phyloP scores from a whole-genome alignment of 2,329 filamentous ascomycete genomes.

The Cladosporium oxysporum region DNA sequence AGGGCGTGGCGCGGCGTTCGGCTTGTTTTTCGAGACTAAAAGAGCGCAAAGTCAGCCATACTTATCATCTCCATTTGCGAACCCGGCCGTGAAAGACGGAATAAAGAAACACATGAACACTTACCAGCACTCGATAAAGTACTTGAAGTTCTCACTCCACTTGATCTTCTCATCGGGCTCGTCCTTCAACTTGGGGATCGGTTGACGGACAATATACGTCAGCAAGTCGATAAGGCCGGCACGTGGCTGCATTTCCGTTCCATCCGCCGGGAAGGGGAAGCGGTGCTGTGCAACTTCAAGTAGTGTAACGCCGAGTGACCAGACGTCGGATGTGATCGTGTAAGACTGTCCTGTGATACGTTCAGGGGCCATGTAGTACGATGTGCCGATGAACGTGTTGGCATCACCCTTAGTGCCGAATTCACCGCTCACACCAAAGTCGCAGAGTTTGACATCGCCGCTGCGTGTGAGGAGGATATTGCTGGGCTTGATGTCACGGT shows the following conservation, averaged over 20 bases:
- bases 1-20: conserved; percentile 82
- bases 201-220: conserved; percentile 95
- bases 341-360: conserved; percentile 97
- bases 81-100: neutral
- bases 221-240: conserved; percentile 92
- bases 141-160: conserved; percentile 98
- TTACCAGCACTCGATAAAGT: conserved; percentile 99
- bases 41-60: neutral
- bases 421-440: conserved; percentile 96
- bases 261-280: conserved; percentile 96
- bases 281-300: conserved; percentile 99
- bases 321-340: conserved; percentile 97
- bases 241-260: conserved; percentile 89
- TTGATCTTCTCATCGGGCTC: conserved; percentile 75
- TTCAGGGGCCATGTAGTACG: conserved; percentile 99
- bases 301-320: conserved; percentile 93
- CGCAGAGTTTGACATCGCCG: conserved; percentile 94
- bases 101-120: conserved; percentile 42
- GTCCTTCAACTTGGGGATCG: conserved; percentile 93
- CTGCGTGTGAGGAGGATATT: conserved; percentile 93
- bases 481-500: conserved; percentile 97
- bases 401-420: conserved; percentile 98
- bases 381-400: conserved; percentile 98
- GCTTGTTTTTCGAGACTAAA: conserved; percentile 90
- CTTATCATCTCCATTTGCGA: neutral